phyloP scores from a whole-genome alignment of 2,329 filamentous ascomycete genomes.

The Fusarium brachygibbosum region DNA sequence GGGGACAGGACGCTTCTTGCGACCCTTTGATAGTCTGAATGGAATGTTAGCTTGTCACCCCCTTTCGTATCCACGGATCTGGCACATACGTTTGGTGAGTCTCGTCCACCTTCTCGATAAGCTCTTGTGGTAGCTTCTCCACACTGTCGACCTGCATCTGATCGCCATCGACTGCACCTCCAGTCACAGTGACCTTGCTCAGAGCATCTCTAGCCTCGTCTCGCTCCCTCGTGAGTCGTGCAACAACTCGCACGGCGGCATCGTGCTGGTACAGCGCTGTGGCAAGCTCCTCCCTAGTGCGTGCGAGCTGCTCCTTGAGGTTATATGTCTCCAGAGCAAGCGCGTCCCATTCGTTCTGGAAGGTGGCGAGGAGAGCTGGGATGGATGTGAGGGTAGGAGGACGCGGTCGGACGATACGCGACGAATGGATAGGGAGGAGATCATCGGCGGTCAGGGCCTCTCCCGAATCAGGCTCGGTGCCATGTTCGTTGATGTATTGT shows the following conservation, averaged over 20 bases:
- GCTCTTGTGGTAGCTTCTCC: constrained; percentile 78
- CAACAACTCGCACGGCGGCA: constrained; percentile 95
- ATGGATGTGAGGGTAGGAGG: constrained; percentile 96
- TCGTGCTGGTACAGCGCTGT: constrained; percentile 97
- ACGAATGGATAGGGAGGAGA: constrained; percentile 86
- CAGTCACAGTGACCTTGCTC: constrained; percentile 83
- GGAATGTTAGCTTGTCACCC: constrained; percentile 25
- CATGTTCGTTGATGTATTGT: constrained; percentile 92
- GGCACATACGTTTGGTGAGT: constrained; percentile 80
- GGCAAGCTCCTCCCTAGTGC: constrained; percentile 92
- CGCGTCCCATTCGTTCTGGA: constrained; percentile 99
- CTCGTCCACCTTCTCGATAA: constrained; percentile 81
- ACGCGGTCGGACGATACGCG: constrained; percentile 86
- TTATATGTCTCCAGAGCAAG: constrained; percentile 92
- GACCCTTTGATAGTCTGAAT: constrained; percentile 83
- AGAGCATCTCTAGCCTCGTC: constrained; percentile 93
- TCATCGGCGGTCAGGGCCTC: constrained; percentile 88
- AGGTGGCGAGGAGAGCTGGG: constrained; percentile 90
- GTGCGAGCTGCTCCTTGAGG: constrained; percentile 86
- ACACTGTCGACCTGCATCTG: constrained; percentile 90
- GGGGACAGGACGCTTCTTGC: constrained; percentile 89
- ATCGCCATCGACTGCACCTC: constrained; percentile 73
- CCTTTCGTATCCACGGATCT: background rate
- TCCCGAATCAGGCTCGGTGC: constrained; percentile 90
- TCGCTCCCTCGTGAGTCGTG: constrained; percentile 87